A percentile compares a stretch with the other conserved stretches of the same genome.
phyloP scores from a whole-genome alignment of 768 basidiomycete genomes.

The Macrolepiota fuliginosa region DNA sequence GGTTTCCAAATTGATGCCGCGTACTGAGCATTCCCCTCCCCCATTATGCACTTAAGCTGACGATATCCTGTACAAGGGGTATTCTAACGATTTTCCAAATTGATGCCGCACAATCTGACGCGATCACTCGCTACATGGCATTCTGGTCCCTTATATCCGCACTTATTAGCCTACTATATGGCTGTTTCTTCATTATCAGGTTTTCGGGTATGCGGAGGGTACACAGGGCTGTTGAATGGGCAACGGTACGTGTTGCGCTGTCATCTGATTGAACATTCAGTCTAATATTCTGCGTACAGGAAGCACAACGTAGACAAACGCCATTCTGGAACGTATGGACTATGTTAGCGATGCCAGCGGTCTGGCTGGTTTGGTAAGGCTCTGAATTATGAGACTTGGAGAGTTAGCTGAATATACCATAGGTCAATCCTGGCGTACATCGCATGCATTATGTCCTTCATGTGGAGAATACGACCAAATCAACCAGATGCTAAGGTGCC shows the following conservation, averaged over 20 bases:
- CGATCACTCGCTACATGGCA: slow-evolving; percentile 50
- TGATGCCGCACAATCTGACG: slow-evolving; percentile 39
- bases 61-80: slow-evolving; percentile 19
- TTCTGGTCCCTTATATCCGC: slow-evolving; percentile 55
- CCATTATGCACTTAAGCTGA: neutral
- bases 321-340: slow-evolving; percentile 59
- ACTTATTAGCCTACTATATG: slow-evolving; percentile 57
- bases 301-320: slow-evolving; percentile 37
- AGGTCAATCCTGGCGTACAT: slow-evolving; percentile 27
- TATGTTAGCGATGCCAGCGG: slow-evolving; percentile 14
- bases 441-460: slow-evolving; percentile 24
- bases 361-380: slow-evolving; percentile 15
- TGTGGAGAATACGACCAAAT: slow-evolving; percentile 20
- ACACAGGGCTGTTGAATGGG: slow-evolving; percentile 60
- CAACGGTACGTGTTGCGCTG: slow-evolving; percentile 35
- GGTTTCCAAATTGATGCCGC: no score
- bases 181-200: slow-evolving; percentile 61
- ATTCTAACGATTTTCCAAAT: slow-evolving; percentile 32
- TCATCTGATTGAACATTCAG: neutral
- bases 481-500: neutral
- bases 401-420: neutral
- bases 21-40: no score
- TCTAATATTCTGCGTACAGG: slow-evolving; percentile 29
- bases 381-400: neutral
- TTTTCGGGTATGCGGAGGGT: slow-evolving; percentile 63